Conservation (phyloP, 1,284 basidiomycete species). For the Paramarasmius palmivorus region DNA sequence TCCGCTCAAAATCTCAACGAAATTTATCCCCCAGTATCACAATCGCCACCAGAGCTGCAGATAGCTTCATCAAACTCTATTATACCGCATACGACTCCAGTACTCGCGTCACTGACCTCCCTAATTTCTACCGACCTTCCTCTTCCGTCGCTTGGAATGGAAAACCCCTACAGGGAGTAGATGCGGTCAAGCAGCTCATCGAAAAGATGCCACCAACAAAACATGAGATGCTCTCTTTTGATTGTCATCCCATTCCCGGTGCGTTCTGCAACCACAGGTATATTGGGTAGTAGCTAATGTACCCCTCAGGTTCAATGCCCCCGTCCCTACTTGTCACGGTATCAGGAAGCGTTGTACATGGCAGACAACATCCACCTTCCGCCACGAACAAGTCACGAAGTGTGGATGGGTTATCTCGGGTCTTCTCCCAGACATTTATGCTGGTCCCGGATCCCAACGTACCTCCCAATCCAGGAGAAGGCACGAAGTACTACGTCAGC, state of each 20-base stretch:
- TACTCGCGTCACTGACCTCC: conserved; percentile 66
- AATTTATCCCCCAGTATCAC: conserved; percentile 59
- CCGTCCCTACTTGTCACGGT: conserved; percentile 78
- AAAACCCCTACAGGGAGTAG: conserved; percentile 71
- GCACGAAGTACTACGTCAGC: conserved; percentile 78
- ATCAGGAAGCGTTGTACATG: conserved; percentile 77
- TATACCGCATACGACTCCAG: conserved; percentile 78
- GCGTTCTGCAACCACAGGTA: conserved; percentile 12
- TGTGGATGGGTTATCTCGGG: conserved; percentile 75
- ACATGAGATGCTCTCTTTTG: conserved; percentile 83
- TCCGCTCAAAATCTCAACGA: not conserved
- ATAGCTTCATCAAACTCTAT: conserved; percentile 76
- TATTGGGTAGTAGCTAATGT: conserved; percentile 1
- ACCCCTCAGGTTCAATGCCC: conserved; percentile 60
- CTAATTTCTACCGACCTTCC: conserved; percentile 73
- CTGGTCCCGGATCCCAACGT: conserved; percentile 73
- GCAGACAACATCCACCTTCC: conserved; percentile 54
- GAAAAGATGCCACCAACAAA: conserved; percentile 71
- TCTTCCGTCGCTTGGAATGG: conserved; percentile 86
- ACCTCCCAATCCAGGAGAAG: conserved; percentile 64
- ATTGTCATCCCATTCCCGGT: conserved; percentile 88
- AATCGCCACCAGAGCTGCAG: conserved; percentile 78
- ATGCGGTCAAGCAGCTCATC: conserved; percentile 66
- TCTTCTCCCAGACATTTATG: conserved; percentile 86
- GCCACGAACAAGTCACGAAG: conserved; percentile 37